These are phyloP conservation scores for Talaromyces sp. DNA, from an alignment of 2,329 filamentous ascomycete species.

Conservation along the genomic window DNA sequence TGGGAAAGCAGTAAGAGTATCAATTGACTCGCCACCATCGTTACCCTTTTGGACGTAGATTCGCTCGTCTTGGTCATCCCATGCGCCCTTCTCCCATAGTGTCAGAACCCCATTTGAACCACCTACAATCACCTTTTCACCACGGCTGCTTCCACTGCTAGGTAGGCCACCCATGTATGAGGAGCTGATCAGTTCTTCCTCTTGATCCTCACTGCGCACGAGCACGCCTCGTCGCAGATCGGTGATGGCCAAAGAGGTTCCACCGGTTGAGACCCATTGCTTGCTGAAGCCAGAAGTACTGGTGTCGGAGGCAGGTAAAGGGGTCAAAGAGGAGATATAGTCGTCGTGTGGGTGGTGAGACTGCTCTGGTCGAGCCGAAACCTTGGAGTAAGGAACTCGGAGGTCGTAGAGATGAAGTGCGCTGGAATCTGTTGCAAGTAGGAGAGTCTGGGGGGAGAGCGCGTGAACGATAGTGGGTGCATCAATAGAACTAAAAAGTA, in stretches of 20 bases:
- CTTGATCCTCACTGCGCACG: constrained; percentile 89
- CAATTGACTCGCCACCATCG: constrained; percentile 75
- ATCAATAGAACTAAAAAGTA: constrained; percentile 57
- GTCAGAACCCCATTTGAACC: constrained; percentile 82
- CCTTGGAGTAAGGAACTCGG: constrained; percentile 59
- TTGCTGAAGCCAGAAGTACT: constrained; percentile 89
- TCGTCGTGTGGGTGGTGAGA: constrained; percentile 88
- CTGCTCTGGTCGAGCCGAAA: constrained; percentile 69
- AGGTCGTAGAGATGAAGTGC: constrained; percentile 87
- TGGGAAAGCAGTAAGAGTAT: constrained; percentile 74
- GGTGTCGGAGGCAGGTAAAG: constrained; percentile 75
- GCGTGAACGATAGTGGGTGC: constrained; percentile 79
- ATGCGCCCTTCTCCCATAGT: constrained; percentile 89
- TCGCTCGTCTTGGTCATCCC: constrained; percentile 93
- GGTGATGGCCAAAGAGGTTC: constrained; percentile 85
- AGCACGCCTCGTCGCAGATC: constrained; percentile 85
- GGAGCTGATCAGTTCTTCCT: constrained; percentile 86
- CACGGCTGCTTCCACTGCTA: constrained; percentile 66
- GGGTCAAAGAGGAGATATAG: constrained; percentile 85
- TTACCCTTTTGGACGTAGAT: constrained; percentile 70
- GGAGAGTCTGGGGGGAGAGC: constrained; percentile 82
- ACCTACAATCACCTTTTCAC: constrained; percentile 74
- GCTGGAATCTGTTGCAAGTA: constrained; percentile 88
- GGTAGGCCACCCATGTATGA: constrained; percentile 76
- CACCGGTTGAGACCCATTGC: constrained; percentile 93